These are phyloP conservation scores for Casuarina equisetifolia DNA, from an alignment of 306 rosid genomes.

Conservation along the genomic window DNA sequence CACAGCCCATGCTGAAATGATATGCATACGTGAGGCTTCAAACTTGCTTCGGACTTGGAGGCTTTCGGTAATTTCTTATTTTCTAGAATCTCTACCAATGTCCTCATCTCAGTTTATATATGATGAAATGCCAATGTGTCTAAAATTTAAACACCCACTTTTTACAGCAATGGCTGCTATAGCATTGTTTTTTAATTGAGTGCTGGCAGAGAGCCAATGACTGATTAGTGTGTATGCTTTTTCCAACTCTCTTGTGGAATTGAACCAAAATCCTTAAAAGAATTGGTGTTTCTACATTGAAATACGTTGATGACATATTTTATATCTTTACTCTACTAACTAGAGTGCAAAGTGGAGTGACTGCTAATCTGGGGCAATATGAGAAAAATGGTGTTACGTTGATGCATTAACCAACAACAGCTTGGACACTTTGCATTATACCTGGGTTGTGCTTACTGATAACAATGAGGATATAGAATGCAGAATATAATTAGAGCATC, in stretches of 20 bases:
- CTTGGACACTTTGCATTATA: not conserved
- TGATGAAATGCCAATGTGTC: not conserved
- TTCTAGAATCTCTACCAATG: slow-evolving; percentile 14
- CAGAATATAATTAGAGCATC: not conserved
- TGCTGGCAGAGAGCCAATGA: not conserved
- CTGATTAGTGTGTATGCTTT: not conserved
- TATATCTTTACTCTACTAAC: not conserved
- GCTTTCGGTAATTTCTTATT: slow-evolving; percentile 68
- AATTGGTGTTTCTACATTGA: not conserved
- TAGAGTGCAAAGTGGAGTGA: not conserved
- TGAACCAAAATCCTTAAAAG: not conserved
- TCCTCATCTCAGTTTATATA: slow-evolving; percentile 6
- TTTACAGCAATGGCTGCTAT: slow-evolving; percentile 3
- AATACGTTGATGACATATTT: not conserved
- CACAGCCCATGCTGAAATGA: slow-evolving; percentile 97
- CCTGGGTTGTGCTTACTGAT: not conserved
- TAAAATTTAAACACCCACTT: slow-evolving; percentile 2
- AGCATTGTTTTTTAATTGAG: not conserved
- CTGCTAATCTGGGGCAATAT: not conserved
- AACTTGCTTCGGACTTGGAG: slow-evolving; percentile 80
- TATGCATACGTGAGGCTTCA: slow-evolving; percentile 94
- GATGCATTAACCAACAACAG: not conserved
- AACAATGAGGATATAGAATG: not conserved
- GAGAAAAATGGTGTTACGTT: not conserved
- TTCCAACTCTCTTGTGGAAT: not conserved